A percentile compares a stretch with the other conserved stretches of the same genome.
These are phyloP conservation scores for Coniochaeta hoffmannii DNA, from an alignment of 2,329 filamentous ascomycete species.

Conservation along the genomic window DNA sequence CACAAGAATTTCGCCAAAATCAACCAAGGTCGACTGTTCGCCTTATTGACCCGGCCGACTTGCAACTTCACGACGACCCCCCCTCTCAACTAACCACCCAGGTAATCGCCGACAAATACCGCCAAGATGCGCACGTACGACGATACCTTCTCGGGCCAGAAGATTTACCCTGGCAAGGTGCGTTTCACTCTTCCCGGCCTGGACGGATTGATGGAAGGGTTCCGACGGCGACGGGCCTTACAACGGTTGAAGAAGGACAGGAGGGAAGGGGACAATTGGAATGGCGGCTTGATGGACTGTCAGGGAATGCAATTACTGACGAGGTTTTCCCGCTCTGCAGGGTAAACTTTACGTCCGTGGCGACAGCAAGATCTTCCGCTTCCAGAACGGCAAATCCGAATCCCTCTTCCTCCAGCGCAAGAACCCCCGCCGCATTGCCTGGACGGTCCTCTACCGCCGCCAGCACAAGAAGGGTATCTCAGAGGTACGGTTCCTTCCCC, in stretches of 20 bases:
- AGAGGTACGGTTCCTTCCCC: conserved; percentile 65
- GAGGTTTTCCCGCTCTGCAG: conserved; percentile 40
- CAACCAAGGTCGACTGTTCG: neutral
- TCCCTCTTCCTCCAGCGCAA: conserved; percentile 99
- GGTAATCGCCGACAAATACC: conserved; percentile 27
- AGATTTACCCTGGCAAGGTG: conserved; percentile 64
- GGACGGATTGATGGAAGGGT: neutral
- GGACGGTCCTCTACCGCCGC: conserved; percentile 96
- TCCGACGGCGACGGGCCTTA: neutral
- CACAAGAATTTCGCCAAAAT: conserved; percentile 12
- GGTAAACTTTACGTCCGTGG: conserved; percentile 99
- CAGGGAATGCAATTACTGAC: conserved; percentile 18
- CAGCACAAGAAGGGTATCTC: conserved; percentile 99
- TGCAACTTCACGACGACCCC: conserved; percentile 2
- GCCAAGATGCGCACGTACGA: conserved; percentile 60
- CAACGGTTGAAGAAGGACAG: neutral
- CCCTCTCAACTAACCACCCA: neutral
- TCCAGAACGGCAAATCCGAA: conserved; percentile 99
- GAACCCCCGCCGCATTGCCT: conserved; percentile 99
- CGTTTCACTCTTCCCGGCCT: conserved; percentile 16
- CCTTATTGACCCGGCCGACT: neutral
- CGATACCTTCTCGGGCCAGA: conserved; percentile 58
- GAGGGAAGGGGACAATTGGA: neutral
- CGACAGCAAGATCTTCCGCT: conserved; percentile 99
- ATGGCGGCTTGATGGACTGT: neutral